Percentiles rank a stretch among this genome's conserved stretches.
Conservation (phyloP, 495 filamentous ascomycete species). For the Apiosordaria backusii region DNA sequence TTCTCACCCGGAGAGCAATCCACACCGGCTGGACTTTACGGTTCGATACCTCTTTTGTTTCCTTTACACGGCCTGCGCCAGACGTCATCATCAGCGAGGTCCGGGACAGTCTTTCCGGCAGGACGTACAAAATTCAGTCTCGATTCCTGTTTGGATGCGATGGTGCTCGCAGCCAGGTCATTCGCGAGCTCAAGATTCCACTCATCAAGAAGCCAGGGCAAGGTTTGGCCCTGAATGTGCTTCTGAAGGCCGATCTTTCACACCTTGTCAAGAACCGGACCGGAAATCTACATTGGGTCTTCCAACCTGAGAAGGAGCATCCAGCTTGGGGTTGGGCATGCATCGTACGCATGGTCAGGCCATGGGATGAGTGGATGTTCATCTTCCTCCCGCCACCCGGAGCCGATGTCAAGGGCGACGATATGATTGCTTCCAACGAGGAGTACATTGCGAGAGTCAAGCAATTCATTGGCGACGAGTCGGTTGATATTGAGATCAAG, state of each 20-base stretch:
- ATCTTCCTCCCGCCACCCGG: constrained; percentile 38
- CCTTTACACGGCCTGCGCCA: constrained; percentile 26
- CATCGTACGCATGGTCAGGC: constrained; percentile 41
- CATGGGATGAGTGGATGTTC: constrained; percentile 48
- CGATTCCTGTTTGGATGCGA: constrained; percentile 59
- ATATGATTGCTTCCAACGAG: constrained; percentile 33
- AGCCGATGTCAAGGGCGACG: constrained; percentile 28
- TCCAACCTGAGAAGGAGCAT: constrained; percentile 32
- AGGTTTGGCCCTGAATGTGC: constrained; percentile 53
- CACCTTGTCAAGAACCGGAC: constrained; percentile 45
- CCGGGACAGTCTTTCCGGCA: constrained; percentile 40
- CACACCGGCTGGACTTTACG: constrained; percentile 41
- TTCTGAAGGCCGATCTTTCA: constrained; percentile 51
- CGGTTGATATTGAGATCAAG: constrained; percentile 33
- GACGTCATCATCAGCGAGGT: constrained; percentile 39
- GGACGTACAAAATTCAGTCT: constrained; percentile 45
- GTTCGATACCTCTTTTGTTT: constrained; percentile 42
- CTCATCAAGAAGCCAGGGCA: constrained; percentile 51
- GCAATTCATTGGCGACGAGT: constrained; percentile 52
- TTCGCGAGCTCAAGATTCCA: constrained; percentile 46
- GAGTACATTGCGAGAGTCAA: constrained; percentile 39
- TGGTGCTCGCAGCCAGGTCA: constrained; percentile 51
- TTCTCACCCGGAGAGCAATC: constrained; percentile 46
- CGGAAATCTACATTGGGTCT: constrained; percentile 56
- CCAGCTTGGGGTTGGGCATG: constrained; percentile 38